Conservation (phyloP, 129 eudicot genomes). For the Lonicera japonica region DNA sequence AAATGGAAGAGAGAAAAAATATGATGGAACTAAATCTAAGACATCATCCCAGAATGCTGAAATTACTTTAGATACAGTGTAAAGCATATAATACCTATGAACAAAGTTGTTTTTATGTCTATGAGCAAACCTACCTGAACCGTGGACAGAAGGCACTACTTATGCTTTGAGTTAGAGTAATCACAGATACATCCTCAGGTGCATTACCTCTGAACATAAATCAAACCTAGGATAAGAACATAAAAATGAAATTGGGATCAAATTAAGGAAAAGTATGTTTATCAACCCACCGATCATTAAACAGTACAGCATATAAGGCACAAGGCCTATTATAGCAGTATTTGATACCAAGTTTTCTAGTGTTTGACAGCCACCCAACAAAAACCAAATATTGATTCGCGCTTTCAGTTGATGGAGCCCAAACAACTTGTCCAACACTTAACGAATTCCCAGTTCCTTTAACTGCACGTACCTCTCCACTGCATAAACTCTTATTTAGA, state of each 20-base stretch:
- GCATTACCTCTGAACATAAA: slow-evolving; percentile 27
- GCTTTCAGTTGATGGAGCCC: slow-evolving; percentile 71
- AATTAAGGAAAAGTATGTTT: not conserved
- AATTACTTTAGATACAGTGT: too few species aligned
- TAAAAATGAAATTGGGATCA: not conserved
- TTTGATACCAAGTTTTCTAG: slow-evolving; percentile 81
- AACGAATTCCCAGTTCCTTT: slow-evolving; percentile 61
- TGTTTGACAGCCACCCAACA: slow-evolving; percentile 89
- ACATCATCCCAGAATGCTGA: too few species aligned
- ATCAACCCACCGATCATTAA: slow-evolving; percentile 26
- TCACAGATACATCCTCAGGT: slow-evolving; percentile 30
- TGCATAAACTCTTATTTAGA: slow-evolving; percentile 26
- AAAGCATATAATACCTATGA: too few species aligned
- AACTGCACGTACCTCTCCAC: slow-evolving; percentile 83
- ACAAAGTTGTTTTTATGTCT: not conserved
- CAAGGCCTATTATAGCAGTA: slow-evolving; percentile 91
- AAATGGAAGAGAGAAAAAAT: too few species aligned
- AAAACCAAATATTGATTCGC: slow-evolving; percentile 59
- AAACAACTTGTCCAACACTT: slow-evolving; percentile 90
- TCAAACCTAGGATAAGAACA: too few species aligned
- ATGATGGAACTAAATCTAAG: too few species aligned
- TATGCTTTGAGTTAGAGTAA: slow-evolving; percentile 55
- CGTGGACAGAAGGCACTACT: slow-evolving; percentile 81
- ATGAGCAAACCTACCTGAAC: slow-evolving; percentile 51
- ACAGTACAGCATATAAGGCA: slow-evolving; percentile 81